A percentile compares a stretch with the other conserved stretches of the same genome.
These are phyloP conservation scores for Solanum pinnatisectum DNA, from an alignment of 257 asterid genomes.

Conservation along the genomic window DNA sequence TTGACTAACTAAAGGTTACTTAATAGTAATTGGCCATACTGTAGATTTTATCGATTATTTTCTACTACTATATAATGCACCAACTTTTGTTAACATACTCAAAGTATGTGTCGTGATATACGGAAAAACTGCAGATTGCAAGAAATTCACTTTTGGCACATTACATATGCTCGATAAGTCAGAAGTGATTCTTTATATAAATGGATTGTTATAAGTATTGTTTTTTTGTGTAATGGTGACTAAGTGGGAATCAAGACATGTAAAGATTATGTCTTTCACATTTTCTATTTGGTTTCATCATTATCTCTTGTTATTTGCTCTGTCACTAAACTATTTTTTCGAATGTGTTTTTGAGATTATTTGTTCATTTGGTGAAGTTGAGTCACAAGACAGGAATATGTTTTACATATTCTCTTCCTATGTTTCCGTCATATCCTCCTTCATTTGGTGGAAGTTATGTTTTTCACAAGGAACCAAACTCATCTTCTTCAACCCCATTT, in stretches of 20 bases:
- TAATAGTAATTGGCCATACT: too few relatives aligned
- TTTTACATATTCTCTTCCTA: conserved; percentile 39
- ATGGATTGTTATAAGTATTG: conserved; percentile 8
- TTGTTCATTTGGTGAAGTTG: conserved; percentile 25
- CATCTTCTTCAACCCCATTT: conserved; percentile 31
- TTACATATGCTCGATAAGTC: not conserved
- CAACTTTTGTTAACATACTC: too few relatives aligned
- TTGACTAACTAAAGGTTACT: too few relatives aligned
- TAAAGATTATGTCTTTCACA: conserved; percentile 35
- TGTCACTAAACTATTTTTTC: not conserved
- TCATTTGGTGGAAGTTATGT: conserved; percentile 14
- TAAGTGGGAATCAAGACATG: conserved; percentile 45
- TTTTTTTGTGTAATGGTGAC: conserved; percentile 19
- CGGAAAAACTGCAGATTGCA: too few relatives aligned
- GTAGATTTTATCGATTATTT: too few relatives aligned
- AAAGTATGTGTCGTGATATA: too few relatives aligned
- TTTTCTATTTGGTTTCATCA: conserved; percentile 20
- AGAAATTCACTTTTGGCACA: too few relatives aligned
- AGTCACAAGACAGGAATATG: conserved; percentile 23
- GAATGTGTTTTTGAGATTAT: conserved; percentile 12
- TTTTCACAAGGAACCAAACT: conserved; percentile 23
- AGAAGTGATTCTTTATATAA: conserved; percentile 11
- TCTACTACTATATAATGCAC: too few relatives aligned
- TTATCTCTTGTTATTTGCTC: conserved; percentile 19
- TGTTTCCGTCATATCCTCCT: conserved; percentile 15